Base-by-base conservation (phyloP, 768 basidiomycete genomes). In the Mycena indigotica region DNA sequence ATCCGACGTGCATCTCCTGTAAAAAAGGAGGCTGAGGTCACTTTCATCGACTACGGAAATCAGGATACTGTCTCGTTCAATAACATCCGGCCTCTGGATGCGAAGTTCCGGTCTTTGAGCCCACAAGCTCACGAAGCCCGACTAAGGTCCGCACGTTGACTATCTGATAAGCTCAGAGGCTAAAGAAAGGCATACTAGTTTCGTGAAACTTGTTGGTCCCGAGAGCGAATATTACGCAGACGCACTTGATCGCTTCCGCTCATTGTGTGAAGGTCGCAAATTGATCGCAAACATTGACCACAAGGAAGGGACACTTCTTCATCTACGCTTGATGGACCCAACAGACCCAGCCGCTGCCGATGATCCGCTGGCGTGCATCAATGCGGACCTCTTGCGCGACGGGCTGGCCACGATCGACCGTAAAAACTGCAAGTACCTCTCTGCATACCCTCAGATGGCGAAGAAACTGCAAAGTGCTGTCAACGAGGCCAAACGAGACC, bases 101-200 rank as follows among this genome's bases (percentile, higher is more conserved):
- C 86, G 23, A 88, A 88, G 70, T 98, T 98, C 84, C 89, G 91
- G 64, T 81, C 88, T 8, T 80, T 99, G 8, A 87, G 93, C 28
- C 91, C 93, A 21, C 95, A 98, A 72, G 96, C 96, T 6, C 92
- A 93, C 56, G 96, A 98, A 39, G 95, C 96, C 24, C 88, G 93
- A 28, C 81, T 97, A 51, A 93, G 90, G 91, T 87, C 68, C 55
- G 74, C 16, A 52, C 39, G 49, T n/a, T 16, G 35, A 8, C 35
- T 53, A 15, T 48, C 10, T 15, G 16, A 28, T 12, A 13, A 41
- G 50, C 15, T 29, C 29, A 19, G 19, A 63, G 51, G 19, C 28
- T 59, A 41, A 28, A 26, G 63, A 45, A n/a, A n/a, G n/a, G 52
- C 15, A 25, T 25, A 8, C 13, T 62, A 94, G 95, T 69, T 98